Evolutionary conservation across 805 yeast species (phyloP).

Genomic region (Cyberlindnera petersonii): DNA sequence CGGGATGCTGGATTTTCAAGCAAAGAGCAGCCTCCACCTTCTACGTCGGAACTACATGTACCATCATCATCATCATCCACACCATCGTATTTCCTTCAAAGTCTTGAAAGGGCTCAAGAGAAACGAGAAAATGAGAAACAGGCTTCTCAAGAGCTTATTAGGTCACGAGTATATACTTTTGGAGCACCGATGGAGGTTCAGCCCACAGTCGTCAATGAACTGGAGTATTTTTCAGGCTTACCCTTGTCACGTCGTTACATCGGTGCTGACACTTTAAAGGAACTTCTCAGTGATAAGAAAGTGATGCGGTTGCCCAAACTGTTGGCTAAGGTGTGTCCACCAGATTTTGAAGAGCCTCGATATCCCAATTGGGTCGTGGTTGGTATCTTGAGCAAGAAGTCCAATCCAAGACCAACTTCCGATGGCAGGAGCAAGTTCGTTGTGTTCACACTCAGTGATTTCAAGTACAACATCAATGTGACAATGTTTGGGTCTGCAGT

Average conservation of each 20-base stretch:
- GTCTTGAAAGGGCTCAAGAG: constrained; percentile 26
- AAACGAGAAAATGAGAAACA: constrained; percentile 24
- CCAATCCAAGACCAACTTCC: constrained; percentile 45
- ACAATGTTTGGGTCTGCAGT: constrained; percentile 66
- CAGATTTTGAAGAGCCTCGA: constrained; percentile 62
- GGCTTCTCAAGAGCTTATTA: constrained; percentile 28
- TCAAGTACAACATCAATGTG: constrained; percentile 54
- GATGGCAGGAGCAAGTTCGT: constrained; percentile 47
- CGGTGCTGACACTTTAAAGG: constrained; percentile 31
- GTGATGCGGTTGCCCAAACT: constrained; percentile 55
- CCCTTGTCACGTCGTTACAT: constrained; percentile 46
- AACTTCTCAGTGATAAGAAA: constrained; percentile 45
- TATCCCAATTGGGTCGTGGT: constrained; percentile 75
- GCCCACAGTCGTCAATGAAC: constrained; percentile 36
- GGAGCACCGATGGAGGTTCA: constrained; percentile 25
- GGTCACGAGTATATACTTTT: constrained; percentile 39
- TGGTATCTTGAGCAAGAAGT: constrained; percentile 64
- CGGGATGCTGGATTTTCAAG: neutral
- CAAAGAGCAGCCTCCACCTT: neutral
- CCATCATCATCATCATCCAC: constrained; percentile 12
- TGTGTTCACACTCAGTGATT: constrained; percentile 63
- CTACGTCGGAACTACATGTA: neutral
- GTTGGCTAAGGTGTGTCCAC: constrained; percentile 63
- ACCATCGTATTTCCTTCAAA: constrained; percentile 32
- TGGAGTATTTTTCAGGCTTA: constrained; percentile 44